Evolutionary conservation across 2,329 filamentous ascomycete species (phyloP), one percentile per base, ranked within the genome.

Genomic region (Lachnellula subtilissima): DNA sequence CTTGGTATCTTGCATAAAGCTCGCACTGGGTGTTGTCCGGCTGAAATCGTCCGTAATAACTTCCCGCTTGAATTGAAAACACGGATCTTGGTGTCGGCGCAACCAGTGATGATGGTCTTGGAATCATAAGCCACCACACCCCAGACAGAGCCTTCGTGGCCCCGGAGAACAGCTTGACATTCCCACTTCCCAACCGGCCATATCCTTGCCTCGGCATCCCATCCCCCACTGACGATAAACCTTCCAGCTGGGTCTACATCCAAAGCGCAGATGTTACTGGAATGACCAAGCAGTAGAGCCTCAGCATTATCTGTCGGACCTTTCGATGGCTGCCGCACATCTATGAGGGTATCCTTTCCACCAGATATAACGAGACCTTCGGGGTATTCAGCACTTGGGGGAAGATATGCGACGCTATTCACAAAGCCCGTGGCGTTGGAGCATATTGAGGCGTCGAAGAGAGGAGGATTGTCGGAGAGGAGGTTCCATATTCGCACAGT

Each of bases 151-250:
- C 83, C 88, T 54, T 87, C 82, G 67, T 97, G 91, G 5, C 90
- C 91, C 47, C 83, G 75, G 17, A 99, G 77, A 48, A 87, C 76
- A 35, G 85, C 74, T 61, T 88, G 83, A 9, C 83, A 83, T 68
- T 95, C 91, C 89, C 93, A 97, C 63, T 87, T 91, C 42, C 83
- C 83, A n/a, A 94, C 76, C 60, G 80, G 81, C 94, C 94, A 99
- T 52, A 97, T 76, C 53, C 91, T 86, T 28, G 91, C 92, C 61
- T 91, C 88, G 32, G 84, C 84, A 72, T 99, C 94, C 94, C 94
- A 99, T 66, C 92, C 89, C 35, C 93, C 94, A 62, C 93, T 97
- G 48, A 97, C 86, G 42, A 97, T 79, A 70, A 85, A 89, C 47
- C 76, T 82, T 2, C 86, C 87, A 57, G 85, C 81, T 1, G 87